Base-by-base conservation (phyloP, 1,284 basidiomycete genomes). In the Fistulina hepatica region DNA sequence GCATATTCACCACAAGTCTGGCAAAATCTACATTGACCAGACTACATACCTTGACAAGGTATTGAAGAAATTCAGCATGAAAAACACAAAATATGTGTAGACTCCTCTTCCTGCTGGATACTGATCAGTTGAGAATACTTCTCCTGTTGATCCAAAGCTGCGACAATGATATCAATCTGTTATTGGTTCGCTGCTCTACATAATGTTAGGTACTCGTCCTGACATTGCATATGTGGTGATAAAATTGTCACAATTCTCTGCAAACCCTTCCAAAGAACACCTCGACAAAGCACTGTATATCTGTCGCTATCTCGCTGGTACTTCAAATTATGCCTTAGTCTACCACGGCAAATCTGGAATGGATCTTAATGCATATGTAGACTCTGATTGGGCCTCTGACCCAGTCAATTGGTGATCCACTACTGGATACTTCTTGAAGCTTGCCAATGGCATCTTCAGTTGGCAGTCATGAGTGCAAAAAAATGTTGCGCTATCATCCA, bases 181-280 rank as follows among this genome's bases (percentile, higher is more conserved):
- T 0, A 54, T 60, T 27, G 53, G 59, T 22, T 48, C 51, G 3
- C 44, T 58, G 20, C 39, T 60, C 13, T 61, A 57, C 33, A 24
- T 55, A 2, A 54, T 54, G 44, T 32, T 59, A 6, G 49, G 53
- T 7, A 59, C 59, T 7, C 44, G 52, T 5, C 59, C 59, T 11
- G 57, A 61, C 34, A 52, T 58, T 33, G 43, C 48, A 9, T 57
- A 40, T 41, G 47, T 54, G 1, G 53, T 56, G 1, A 48, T 38
- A 5, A 37, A 44, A 6, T 27, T 56, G 11, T 37, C 43, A 4
- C 50, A 51, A 35, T 50, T 45, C 23, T 27, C 42, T 26, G 42
- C 46, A 13, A 53, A 53, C 31, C 52, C 52, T 2, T 34, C 40
- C 6, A 21, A 47, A 20, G 44, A 46, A 2, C 53, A 55, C 34